Evolutionary conservation across 2,329 filamentous ascomycete genomes (phyloP), one percentile per base, ranked within the genome.

Genomic region (Ophiostoma sp.): DNA sequence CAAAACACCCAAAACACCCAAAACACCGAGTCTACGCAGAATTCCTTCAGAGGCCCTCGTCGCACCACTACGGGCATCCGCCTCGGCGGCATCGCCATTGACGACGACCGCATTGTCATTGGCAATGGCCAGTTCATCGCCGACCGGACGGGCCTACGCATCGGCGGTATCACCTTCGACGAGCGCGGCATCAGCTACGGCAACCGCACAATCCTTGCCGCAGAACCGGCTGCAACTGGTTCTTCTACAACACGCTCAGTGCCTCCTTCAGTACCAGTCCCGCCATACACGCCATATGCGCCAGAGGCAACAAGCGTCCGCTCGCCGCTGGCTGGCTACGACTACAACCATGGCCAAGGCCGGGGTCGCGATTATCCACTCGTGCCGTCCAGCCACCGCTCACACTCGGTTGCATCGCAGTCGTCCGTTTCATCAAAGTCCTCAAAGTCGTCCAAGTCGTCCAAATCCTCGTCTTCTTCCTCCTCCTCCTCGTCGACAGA

Each of bases 91-190:
- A 77, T 85, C 31, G 77, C 77, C 6, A 74, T 85, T 15, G 80
- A 82, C 52, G 76, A 78, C n/a, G 79, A 83, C 41, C 77, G 80
- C 20, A 76, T 84, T 35, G 78, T 79, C 4, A 80, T 81, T 71
- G 83, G 81, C 5, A 78, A 81, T 5, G 78, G 80, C 52, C 77
- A 73, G 2, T 79, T 85, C 68, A 79, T 82, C 60, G 81, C 80
- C 4, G 81, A 84, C 73, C 75, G 77, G 68, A 80, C 80, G 69
- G 81, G 84, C 13, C 74, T 86, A 69, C 79, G 82, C 27, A 80
- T 86, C 71, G 81, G 83, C 33, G 79, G 78, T 8, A 71, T 84
- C 31, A 76, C 81, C 1, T 79, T 82, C 48, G 80, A 83, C 72
- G 77, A 71, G 27, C 75, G 73, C 27, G 77, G 77, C 23, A 76